Base-by-base conservation (phyloP, 106 monocot genomes). In the Acorus calamus region DNA sequence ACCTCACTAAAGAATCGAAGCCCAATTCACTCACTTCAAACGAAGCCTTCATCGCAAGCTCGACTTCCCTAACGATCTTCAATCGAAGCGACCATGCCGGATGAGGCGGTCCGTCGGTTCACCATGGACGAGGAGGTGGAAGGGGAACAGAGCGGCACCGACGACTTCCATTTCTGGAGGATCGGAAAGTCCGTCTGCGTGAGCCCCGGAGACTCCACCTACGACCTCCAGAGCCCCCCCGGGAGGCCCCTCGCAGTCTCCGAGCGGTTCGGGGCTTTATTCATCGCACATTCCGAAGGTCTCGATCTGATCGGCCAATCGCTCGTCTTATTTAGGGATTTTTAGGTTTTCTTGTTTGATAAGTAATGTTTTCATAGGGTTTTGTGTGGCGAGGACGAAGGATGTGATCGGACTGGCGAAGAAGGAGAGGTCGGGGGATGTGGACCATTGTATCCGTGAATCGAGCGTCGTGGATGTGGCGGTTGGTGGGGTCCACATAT, bases 111-210 rank as follows among this genome's bases (percentile, higher is more conserved):
- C 44, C 59, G 60, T 44, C 8, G 57, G 53, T 11, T 85, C 61
- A 28, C 3, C 4, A 61, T 74, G 10, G 66, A 65, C 1, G 78
- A 91, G 54, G 87, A 87, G 66, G 58, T 87, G 53, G 90, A 96
- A 58, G 86, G 84, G 60, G 84, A 85, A 14, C 52, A 58, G 14
- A 76, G 65, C 10, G 73, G 75, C 60, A 80, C 81, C 58, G 42
- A 52, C 9, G 96, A 96, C 69, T 80, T 81, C 68, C 75, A 83
- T 51, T 96, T 96, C 79, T 68, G 56, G 61, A 82, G 78, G 52
- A 71, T 91, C 66, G 96, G 96, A 43, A 80, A 84, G 3, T 63
- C 96, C 50, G 76, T 91, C 53, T 87, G 82, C 14, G 66, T 96
- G 41, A 78, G 57, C 49, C 71, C 90, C 14, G n/a, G 68, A 11